phyloP scores from a whole-genome alignment of 106 monocot genomes.

The Dioscorea dumetorum region DNA sequence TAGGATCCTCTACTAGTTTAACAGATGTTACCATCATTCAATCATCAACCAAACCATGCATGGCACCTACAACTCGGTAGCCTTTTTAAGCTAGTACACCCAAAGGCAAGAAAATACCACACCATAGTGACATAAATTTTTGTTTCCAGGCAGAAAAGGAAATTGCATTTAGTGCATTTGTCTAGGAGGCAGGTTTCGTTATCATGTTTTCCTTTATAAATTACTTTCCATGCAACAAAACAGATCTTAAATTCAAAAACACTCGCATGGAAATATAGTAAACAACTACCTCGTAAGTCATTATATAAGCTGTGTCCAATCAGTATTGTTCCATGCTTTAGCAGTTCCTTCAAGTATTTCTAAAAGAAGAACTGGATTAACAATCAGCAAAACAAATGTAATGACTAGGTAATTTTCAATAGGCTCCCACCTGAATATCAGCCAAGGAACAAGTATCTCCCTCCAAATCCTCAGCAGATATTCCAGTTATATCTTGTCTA shows the following conservation, averaged over 20 bases:
- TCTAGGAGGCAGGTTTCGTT: no score
- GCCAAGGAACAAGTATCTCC: conserved; percentile 60
- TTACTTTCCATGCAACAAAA: no score
- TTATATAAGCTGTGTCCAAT: conserved; percentile 74
- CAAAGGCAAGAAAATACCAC: no score
- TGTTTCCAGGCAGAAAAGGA: not conserved
- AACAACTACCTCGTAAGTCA: conserved; percentile 63
- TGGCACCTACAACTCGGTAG: no score
- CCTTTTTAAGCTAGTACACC: no score
- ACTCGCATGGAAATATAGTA: not conserved
- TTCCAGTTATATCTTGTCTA: conserved; percentile 68
- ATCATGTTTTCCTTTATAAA: no score
- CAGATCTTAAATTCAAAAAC: no score
- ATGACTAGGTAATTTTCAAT: not conserved
- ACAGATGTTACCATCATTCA: no score
- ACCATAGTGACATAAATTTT: not conserved
- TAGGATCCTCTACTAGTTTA: no score
- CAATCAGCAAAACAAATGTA: not conserved
- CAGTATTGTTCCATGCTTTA: conserved; percentile 61
- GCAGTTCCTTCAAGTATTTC: conserved; percentile 60
- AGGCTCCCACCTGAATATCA: conserved; percentile 55
- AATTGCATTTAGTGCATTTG: no score
- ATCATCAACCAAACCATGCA: no score
- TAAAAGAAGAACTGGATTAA: conserved; percentile 17
- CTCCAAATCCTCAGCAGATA: conserved; percentile 64